Evolutionary conservation across 257 asterid genomes (phyloP).

Genomic region (Plantago major): DNA sequence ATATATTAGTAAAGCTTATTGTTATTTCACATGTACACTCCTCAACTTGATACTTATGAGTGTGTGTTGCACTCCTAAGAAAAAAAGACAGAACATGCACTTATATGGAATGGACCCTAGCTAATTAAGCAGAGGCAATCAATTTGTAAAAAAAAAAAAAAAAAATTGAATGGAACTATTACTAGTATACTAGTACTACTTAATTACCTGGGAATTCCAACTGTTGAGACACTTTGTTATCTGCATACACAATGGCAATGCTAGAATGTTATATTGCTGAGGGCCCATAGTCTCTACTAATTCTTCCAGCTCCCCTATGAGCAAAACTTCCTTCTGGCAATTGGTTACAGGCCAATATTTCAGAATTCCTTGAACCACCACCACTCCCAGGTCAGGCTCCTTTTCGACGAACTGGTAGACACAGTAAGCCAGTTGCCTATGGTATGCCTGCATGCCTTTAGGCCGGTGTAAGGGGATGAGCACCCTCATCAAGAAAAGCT

Average conservation of each 20-base stretch:
- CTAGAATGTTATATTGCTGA: constrained; percentile 36
- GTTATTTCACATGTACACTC: no score
- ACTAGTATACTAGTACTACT: no score
- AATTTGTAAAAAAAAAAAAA: no score
- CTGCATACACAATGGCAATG: constrained; percentile 57
- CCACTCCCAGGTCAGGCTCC: constrained; percentile 55
- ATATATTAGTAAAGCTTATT: background rate
- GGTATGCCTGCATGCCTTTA: constrained; percentile 63
- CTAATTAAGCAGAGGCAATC: no score
- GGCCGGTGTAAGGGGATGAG: constrained; percentile 68
- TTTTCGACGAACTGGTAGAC: constrained; percentile 70
- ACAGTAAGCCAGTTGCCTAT: constrained; percentile 69
- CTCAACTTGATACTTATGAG: no score
- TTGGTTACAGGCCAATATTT: constrained; percentile 68
- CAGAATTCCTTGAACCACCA: constrained; percentile 50
- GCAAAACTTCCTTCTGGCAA: constrained; percentile 70
- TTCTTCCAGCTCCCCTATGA: constrained; percentile 74
- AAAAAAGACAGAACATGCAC: no score
- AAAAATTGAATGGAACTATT: no score
- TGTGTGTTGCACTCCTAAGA: no score
- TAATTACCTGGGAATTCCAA: constrained; percentile 68
- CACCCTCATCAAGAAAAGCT: constrained; percentile 51
- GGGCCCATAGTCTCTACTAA: constrained; percentile 47
- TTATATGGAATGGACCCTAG: no score
- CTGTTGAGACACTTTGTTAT: constrained; percentile 67